These are phyloP conservation scores for Syncephalastrum monosporum DNA, from an alignment of 371 early-diverging fungal species.

Conservation along the genomic window DNA sequence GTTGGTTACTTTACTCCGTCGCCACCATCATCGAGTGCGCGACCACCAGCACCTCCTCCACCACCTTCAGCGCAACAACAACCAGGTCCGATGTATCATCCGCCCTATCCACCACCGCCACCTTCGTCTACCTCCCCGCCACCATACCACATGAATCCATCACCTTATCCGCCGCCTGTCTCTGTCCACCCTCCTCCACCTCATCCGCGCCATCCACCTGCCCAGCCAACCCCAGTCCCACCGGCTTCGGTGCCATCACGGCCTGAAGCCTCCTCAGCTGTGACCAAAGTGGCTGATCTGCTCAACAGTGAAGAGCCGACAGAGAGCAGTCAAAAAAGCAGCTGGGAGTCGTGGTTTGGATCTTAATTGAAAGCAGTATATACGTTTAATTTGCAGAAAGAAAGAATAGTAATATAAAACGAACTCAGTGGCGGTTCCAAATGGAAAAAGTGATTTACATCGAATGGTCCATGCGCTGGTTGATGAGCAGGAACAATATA, in stretches of 20 bases:
- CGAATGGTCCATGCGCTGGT: too few relatives aligned
- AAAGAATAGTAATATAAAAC: too few relatives aligned
- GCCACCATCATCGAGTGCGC: constrained; percentile 11
- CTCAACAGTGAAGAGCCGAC: constrained; percentile 51
- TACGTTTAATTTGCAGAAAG: too few relatives aligned
- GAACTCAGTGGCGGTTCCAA: too few relatives aligned
- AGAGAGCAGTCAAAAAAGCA: constrained; percentile 33
- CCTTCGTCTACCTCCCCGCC: not conserved
- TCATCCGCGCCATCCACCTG: constrained; percentile 10
- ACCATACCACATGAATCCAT: constrained; percentile 2
- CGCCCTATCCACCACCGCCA: constrained; percentile 1
- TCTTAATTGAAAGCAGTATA: not conserved
- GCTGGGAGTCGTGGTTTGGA: constrained; percentile 53
- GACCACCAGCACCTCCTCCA: constrained; percentile 5
- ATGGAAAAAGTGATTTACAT: too few relatives aligned
- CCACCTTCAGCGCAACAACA: not conserved
- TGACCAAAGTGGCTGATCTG: constrained; percentile 49
- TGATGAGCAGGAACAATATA: too few relatives aligned
- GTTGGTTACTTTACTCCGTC: constrained; percentile 20
- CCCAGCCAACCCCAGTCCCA: constrained; percentile 6
- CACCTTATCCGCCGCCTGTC: not conserved
- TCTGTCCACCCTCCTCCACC: constrained; percentile 12
- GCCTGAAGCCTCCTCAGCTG: constrained; percentile 14
- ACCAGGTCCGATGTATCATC: not conserved
- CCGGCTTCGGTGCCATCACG: constrained; percentile 9